Evolutionary conservation across 306 rosid genomes (phyloP).

Genomic region (Urtica urens): DNA sequence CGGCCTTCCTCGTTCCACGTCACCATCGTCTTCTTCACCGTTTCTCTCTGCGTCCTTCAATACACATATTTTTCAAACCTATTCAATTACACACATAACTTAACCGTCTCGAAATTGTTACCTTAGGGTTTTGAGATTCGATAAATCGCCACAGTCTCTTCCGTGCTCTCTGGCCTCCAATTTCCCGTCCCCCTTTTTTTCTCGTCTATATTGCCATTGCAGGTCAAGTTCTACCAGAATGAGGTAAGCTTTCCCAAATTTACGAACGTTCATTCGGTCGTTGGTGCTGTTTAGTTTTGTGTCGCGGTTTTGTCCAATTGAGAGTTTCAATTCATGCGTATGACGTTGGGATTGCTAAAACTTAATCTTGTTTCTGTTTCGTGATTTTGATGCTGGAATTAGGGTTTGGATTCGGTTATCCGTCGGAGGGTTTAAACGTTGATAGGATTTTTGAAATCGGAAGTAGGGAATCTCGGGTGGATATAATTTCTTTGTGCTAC

Average conservation of each 20-base stretch:
- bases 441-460: slow-evolving; percentile 13
- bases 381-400: slow-evolving; percentile 2
- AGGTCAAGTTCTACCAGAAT: slow-evolving; percentile 10
- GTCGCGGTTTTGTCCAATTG: background rate
- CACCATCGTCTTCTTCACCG: slow-evolving; percentile 49
- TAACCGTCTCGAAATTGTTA: slow-evolving; percentile 17
- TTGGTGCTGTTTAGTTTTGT: background rate
- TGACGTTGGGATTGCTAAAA: background rate
- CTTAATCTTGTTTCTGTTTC: slow-evolving; percentile 5
- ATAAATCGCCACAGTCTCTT: background rate
- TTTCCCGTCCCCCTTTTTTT: background rate
- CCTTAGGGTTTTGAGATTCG: slow-evolving; percentile 47
- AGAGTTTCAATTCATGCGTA: background rate
- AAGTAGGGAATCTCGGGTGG: slow-evolving; percentile 1
- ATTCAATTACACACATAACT: background rate
- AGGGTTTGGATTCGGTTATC: slow-evolving; percentile 20
- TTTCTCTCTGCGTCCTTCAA: slow-evolving; percentile 27
- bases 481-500: too few species aligned
- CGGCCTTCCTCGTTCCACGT: slow-evolving; percentile 51
- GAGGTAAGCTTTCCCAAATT: slow-evolving; percentile 35
- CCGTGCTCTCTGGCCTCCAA: slow-evolving; percentile 4
- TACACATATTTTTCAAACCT: slow-evolving; percentile 1
- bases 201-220: slow-evolving; percentile 16
- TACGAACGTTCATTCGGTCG: background rate
- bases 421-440: slow-evolving; percentile 5